Evolutionary conservation across 805 yeast genomes (phyloP), one percentile per base, ranked within the genome.

Genomic region (Myxozyma neglecta): DNA sequence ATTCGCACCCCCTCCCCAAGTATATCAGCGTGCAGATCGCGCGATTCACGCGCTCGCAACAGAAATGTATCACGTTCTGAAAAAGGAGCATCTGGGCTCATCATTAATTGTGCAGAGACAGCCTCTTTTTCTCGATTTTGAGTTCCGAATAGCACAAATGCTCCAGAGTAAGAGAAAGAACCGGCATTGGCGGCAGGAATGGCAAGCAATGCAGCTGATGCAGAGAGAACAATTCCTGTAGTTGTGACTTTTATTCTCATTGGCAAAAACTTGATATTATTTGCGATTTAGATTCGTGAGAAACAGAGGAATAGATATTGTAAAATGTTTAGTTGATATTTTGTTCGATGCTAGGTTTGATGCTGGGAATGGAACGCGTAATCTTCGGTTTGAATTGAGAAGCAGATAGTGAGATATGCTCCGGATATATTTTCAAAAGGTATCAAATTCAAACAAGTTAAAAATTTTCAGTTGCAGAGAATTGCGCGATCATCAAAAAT

Each of bases 101-200:
- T 24, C 7, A 24, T n/a, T 8, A 51, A 37, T 29, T 29, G 45
- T 9, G 46, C 55, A 14, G 46, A 45, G 24, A 37, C 43, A 13
- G 51, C 47, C n/a, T 46, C 48, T n/a, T 55, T 43, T 47, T 49
- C 47, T n/a, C 53, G 46, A 11, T n/a, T 55, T 37, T 42, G 52
- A 29, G n/a, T 49, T 29, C 57, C 58, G 37, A 47, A 47, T 46
- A 55, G 52, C 14, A 40, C 39, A 16, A 18, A 49, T 13, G 34
- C 46, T n/a, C 53, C 46, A 20, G n/a, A 3, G 29, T 32, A 40
- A n/a, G 46, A 47, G 24, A 50, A 50, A 20, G 51, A 47, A 20
- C 45, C 53, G 3, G 58, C 51, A 48, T 40, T 20, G 32, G 52
- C 52, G 8, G 50, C 52, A 6, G 50, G 46, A 34, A 34, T 24